Evolutionary conservation across 768 basidiomycete species (phyloP).

Genomic region (Leccinum boreale): DNA sequence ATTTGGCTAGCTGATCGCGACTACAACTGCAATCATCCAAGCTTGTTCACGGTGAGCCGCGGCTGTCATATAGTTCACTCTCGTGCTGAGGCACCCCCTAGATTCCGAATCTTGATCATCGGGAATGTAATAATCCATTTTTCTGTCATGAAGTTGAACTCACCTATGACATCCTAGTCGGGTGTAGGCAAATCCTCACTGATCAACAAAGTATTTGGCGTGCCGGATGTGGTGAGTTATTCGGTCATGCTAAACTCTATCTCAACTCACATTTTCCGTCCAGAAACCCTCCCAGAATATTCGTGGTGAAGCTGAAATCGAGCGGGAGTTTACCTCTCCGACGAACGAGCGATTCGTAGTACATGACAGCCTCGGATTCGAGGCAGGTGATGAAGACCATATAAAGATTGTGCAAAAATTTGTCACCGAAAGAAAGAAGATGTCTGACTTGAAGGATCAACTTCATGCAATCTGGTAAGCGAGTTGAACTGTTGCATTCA

Average conservation of each 20-base stretch:
- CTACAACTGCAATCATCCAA: constrained; percentile 6
- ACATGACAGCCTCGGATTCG: constrained; percentile 18
- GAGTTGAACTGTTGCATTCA: neutral
- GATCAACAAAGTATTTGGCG: constrained; percentile 13
- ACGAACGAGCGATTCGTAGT: constrained; percentile 14
- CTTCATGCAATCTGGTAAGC: constrained; percentile 16
- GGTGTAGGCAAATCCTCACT: constrained; percentile 17
- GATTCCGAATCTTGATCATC: constrained; percentile 16
- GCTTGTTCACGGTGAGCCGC: constrained; percentile 10
- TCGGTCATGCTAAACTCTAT: neutral
- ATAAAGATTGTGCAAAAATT: constrained; percentile 4
- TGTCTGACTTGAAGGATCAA: constrained; percentile 1
- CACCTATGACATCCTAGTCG: constrained; percentile 1
- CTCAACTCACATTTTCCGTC: neutral
- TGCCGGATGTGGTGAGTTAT: constrained; percentile 7
- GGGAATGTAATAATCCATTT: constrained; percentile 7
- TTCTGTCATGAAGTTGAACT: neutral
- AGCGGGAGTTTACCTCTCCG: constrained; percentile 12
- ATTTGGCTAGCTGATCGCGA: constrained; percentile 6
- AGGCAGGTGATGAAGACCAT: constrained; percentile 8
- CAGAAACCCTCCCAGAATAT: neutral
- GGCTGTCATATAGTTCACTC: neutral
- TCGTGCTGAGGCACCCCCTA: neutral
- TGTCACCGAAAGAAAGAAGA: neutral
- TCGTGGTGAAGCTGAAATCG: constrained; percentile 12